Percentiles rank a stretch among this genome's conserved stretches.
phyloP scores from a whole-genome alignment of 495 filamentous ascomycete genomes.

The Podospora australis region DNA sequence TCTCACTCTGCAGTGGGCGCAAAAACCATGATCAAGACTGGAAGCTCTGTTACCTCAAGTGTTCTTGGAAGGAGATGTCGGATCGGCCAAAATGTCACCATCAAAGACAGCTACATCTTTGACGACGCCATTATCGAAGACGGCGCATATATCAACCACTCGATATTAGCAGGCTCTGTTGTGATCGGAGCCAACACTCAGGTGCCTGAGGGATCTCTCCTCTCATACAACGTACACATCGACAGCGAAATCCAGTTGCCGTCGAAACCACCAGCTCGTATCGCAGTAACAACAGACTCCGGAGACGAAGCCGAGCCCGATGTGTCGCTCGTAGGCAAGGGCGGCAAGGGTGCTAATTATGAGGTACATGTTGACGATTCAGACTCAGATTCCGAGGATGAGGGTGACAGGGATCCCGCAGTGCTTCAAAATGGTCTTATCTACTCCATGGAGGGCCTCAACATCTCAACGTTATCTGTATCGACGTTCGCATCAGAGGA shows the following conservation, averaged over 20 bases:
- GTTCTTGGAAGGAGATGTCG: slow-evolving; percentile 76
- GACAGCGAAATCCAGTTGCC: slow-evolving; percentile 43
- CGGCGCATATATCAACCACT: slow-evolving; percentile 57
- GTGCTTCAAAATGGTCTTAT: slow-evolving; percentile 45
- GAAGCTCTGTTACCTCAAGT: slow-evolving; percentile 60
- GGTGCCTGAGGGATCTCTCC: slow-evolving; percentile 63
- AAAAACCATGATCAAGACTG: slow-evolving; percentile 67
- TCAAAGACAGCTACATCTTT: slow-evolving; percentile 87
- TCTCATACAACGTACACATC: slow-evolving; percentile 74
- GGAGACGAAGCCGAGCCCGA: slow-evolving; percentile 45
- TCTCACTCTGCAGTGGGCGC: slow-evolving; percentile 67
- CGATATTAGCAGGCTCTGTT: slow-evolving; percentile 68
- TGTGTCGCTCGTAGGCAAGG: slow-evolving; percentile 46
- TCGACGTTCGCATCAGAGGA: slow-evolving; percentile 49
- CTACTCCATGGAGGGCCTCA: slow-evolving; percentile 61
- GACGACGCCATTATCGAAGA: slow-evolving; percentile 73
- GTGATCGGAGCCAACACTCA: slow-evolving; percentile 63
- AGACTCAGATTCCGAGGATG: slow-evolving; percentile 44
- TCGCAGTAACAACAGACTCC: slow-evolving; percentile 33
- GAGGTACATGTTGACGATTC: slow-evolving; percentile 44
- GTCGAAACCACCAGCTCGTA: slow-evolving; percentile 20
- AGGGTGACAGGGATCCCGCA: slow-evolving; percentile 35
- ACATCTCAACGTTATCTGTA: slow-evolving; percentile 70
- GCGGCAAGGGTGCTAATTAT: slow-evolving; percentile 46
- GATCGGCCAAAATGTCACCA: slow-evolving; percentile 74